phyloP scores from a whole-genome alignment of 495 filamentous ascomycete genomes.

The Collariella sp. region DNA sequence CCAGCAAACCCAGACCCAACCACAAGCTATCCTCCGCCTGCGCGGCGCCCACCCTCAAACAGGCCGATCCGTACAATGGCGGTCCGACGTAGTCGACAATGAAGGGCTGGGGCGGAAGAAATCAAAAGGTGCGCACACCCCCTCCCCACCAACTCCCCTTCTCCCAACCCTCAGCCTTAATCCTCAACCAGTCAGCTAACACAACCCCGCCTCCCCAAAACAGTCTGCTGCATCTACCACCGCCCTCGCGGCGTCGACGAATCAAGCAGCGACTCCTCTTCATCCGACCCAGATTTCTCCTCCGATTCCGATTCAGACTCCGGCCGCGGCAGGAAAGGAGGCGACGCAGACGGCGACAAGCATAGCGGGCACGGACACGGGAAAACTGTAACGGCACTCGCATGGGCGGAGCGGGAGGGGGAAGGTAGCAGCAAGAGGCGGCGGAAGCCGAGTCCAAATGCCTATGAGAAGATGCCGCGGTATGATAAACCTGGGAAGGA shows the following conservation, averaged over 20 bases:
- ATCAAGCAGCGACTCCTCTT: constrained; percentile 69
- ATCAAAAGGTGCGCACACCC: constrained; percentile 57
- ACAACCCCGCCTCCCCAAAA: neutral
- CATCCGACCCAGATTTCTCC: constrained; percentile 43
- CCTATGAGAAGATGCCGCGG: constrained; percentile 88
- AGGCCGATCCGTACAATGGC: constrained; percentile 69
- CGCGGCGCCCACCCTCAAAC: constrained; percentile 33
- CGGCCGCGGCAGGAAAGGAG: constrained; percentile 13
- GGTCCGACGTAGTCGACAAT: constrained; percentile 89
- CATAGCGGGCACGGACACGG: constrained; percentile 35
- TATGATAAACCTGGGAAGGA: constrained; percentile 28
- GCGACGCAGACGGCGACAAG: constrained; percentile 19
- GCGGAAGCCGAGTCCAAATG: constrained; percentile 75
- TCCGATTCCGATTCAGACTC: constrained; percentile 39
- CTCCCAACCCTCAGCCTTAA: neutral
- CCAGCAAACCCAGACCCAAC: constrained; percentile 14
- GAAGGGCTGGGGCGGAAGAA: constrained; percentile 90
- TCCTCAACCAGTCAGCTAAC: neutral
- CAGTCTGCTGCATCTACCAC: constrained; percentile 98
- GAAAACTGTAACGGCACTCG: too few relatives aligned
- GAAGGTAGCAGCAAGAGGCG: constrained; percentile 35
- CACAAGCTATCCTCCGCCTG: constrained; percentile 39
- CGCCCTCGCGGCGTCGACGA: constrained; percentile 74
- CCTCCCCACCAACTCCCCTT: neutral
- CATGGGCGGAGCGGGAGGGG: constrained; percentile 23